Percentiles rank a stretch among this genome's conserved stretches.
Conservation (phyloP, 2,329 filamentous ascomycete genomes). For the Paecilomyces variotii region DNA sequence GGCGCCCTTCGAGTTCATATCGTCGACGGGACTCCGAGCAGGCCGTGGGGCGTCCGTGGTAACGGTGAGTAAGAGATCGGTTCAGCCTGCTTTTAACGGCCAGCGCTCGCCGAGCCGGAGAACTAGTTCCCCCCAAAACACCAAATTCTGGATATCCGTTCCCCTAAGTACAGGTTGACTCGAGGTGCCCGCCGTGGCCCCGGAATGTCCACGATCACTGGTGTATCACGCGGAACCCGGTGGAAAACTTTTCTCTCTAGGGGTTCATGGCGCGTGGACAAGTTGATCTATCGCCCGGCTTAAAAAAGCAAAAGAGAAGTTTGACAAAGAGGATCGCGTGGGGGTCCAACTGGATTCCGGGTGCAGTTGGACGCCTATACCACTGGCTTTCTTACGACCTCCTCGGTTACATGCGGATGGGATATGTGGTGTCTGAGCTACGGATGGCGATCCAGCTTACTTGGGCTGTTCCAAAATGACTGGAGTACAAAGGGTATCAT, state of each 20-base stretch:
- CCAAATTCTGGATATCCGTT: constrained; percentile 10
- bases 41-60: constrained; percentile 8
- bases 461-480: background rate
- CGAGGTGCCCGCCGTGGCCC: constrained; percentile 1
- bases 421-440: no score
- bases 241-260: constrained; percentile 8
- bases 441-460: background rate
- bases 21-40: background rate
- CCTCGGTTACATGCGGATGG: no score
- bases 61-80: constrained; percentile 21
- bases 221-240: constrained; percentile 5
- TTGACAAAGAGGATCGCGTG: background rate
- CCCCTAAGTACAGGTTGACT: constrained; percentile 43
- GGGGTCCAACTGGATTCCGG: background rate
- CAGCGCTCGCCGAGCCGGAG: constrained; percentile 5
- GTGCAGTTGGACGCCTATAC: background rate
- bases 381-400: background rate
- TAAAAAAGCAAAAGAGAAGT: background rate
- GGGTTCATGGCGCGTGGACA: background rate
- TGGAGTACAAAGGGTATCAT: background rate
- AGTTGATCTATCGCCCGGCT: background rate
- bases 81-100: constrained; percentile 42
- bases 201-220: constrained; percentile 1
- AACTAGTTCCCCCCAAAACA: background rate
- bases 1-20: background rate